Evolutionary conservation across 2,329 filamentous ascomycete species (phyloP).

Genomic region (Colletotrichum chlorophyti): DNA sequence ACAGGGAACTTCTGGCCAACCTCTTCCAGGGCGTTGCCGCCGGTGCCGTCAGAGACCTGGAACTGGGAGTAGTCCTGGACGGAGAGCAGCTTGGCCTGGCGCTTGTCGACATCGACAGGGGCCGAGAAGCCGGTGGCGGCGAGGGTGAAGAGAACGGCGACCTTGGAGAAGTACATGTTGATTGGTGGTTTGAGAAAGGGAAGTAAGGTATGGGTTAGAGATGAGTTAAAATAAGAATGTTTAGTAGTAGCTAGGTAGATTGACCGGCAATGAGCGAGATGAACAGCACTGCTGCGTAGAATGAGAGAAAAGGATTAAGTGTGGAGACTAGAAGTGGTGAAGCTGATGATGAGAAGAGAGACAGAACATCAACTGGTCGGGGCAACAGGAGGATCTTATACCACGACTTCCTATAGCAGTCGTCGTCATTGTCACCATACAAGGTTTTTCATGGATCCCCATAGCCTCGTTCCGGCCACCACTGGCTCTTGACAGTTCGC

Average conservation of each 20-base stretch:
- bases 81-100: constrained; percentile 25
- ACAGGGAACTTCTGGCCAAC: constrained; percentile 62
- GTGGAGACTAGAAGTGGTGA: constrained; percentile 12
- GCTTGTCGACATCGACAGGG: constrained; percentile 32
- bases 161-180: constrained; percentile 47
- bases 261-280: constrained; percentile 13
- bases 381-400: constrained; percentile 26
- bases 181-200: constrained; percentile 3
- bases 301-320: constrained; percentile 9
- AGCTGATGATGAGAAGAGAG: constrained; percentile 1
- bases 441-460: background rate
- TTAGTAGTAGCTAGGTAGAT: constrained; percentile 8
- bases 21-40: constrained; percentile 60
- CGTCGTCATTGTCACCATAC: background rate
- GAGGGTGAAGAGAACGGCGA: constrained; percentile 43
- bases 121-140: constrained; percentile 41
- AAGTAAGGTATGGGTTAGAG: background rate
- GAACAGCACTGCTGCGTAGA: constrained; percentile 22
- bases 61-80: constrained; percentile 35
- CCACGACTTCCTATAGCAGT: constrained; percentile 4
- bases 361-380: background rate
- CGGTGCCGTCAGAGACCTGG: constrained; percentile 57
- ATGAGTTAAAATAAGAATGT: constrained; percentile 9
- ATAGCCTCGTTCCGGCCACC: constrained; percentile 1
- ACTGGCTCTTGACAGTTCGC: background rate